A percentile compares a stretch with the other conserved stretches of the same genome.
Evolutionary conservation across 208 protist genomes (phyloP).

Genomic region (Wallacemonas sp.): DNA sequence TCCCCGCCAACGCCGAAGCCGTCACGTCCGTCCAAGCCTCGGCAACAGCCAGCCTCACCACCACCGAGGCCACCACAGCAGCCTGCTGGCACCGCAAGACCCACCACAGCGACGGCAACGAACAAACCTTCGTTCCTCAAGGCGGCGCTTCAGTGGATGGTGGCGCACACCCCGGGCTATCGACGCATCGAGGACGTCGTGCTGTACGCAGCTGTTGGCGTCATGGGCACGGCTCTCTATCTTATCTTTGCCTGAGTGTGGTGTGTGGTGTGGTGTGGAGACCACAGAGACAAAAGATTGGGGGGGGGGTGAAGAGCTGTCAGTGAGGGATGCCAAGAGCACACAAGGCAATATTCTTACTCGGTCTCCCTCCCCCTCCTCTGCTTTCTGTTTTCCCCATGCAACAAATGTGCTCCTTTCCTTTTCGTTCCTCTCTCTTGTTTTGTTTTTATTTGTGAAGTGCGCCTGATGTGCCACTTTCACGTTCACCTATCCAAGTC

Average conservation of each 20-base stretch:
- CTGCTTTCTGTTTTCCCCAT: slow-evolving; percentile 11
- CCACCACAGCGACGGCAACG: not conserved
- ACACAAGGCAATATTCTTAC: too few relatives aligned
- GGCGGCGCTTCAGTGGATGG: not conserved
- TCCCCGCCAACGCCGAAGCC: not conserved
- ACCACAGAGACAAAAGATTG: not conserved
- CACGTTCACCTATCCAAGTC: too few relatives aligned
- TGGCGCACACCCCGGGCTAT: slow-evolving; percentile 21
- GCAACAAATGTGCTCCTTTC: not conserved
- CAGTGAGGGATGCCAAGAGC: too few relatives aligned
- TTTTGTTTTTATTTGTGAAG: too few relatives aligned
- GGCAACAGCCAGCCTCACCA: not conserved
- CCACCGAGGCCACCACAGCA: not conserved
- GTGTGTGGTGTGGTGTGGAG: not conserved
- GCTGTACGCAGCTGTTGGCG: slow-evolving; percentile 22
- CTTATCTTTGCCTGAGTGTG: not conserved
- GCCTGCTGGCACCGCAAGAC: not conserved
- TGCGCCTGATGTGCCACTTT: too few relatives aligned
- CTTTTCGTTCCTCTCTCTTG: too few relatives aligned
- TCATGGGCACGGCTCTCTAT: not conserved
- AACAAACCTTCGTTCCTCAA: not conserved
- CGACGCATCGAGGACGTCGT: slow-evolving; percentile 23
- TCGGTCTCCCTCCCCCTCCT: not conserved
- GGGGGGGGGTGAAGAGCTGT: not conserved
- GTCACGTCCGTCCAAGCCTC: too few relatives aligned